These are phyloP conservation scores for Thinopyrum obtusiflorum DNA, from an alignment of 202 grass and related monocot species.

Conservation along the genomic window DNA sequence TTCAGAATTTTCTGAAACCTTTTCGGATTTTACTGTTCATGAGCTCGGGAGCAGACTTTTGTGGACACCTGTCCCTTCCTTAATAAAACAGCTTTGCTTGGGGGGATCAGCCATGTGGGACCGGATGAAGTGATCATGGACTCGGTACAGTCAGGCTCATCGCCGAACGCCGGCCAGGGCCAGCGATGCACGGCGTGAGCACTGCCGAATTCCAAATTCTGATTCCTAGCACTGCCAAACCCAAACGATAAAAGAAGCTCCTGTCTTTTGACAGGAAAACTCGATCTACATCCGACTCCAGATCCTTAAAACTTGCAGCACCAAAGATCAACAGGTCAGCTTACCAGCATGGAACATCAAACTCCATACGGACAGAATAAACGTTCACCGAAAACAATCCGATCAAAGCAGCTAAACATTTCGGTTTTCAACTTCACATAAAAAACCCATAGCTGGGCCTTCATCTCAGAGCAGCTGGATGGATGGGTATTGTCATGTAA, in stretches of 20 bases:
- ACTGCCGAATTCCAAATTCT: neutral
- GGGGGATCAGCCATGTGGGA: neutral
- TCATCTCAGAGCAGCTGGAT: constrained; percentile 52
- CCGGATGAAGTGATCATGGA: neutral
- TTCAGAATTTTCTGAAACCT: too few relatives aligned
- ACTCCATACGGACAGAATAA: neutral
- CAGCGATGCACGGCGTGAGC: too few relatives aligned
- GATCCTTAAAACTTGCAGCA: neutral
- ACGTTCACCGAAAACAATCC: neutral
- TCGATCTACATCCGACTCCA: neutral
- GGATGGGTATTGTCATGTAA: neutral
- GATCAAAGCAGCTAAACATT: constrained; percentile 15
- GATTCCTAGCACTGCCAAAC: neutral
- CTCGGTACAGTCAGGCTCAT: too few relatives aligned
- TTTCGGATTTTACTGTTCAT: too few relatives aligned
- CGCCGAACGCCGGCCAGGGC: too few relatives aligned
- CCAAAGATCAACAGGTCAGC: neutral
- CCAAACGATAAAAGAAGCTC: neutral
- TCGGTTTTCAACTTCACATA: constrained; percentile 31
- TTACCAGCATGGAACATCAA: neutral
- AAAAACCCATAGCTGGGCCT: constrained; percentile 19
- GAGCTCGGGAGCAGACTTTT: too few relatives aligned
- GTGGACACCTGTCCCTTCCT: neutral
- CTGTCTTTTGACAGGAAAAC: neutral
- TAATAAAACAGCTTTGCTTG: neutral